A percentile compares a stretch with the other conserved stretches of the same genome.
Conservation (phyloP, 345 rosid genomes). For the Geranium rotundifolium region DNA sequence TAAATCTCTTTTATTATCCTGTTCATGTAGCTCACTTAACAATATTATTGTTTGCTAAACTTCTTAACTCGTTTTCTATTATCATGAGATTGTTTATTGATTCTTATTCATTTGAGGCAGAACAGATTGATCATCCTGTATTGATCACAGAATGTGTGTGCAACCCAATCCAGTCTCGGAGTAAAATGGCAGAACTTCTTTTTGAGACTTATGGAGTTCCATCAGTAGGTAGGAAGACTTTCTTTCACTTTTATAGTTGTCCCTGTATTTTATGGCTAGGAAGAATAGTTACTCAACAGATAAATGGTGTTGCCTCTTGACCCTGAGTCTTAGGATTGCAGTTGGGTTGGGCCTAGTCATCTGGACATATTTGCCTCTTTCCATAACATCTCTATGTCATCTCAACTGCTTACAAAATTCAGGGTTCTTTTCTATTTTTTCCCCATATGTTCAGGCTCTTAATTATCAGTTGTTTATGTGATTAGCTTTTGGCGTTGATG, state of each 20-base stretch:
- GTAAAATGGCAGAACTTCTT: constrained; percentile 97
- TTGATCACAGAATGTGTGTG: constrained; percentile 86
- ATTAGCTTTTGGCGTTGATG: constrained; percentile 89
- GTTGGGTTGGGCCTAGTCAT: not conserved
- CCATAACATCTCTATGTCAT: too few species aligned
- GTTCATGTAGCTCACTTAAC: not conserved
- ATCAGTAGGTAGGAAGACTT: constrained; percentile 54
- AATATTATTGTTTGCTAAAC: not conserved
- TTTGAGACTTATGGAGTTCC: constrained; percentile 97
- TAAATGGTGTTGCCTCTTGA: constrained; percentile 6
- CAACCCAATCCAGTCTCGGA: constrained; percentile 86
- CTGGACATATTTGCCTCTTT: not conserved
- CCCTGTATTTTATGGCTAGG: not conserved
- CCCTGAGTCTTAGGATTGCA: not conserved
- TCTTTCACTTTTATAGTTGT: not conserved
- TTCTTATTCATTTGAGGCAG: constrained; percentile 37
- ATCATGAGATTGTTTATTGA: constrained; percentile 17
- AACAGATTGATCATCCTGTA: constrained; percentile 90
- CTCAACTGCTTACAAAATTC: not conserved
- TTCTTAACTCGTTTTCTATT: constrained; percentile 6
- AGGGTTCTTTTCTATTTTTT: not conserved
- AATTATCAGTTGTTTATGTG: constrained; percentile 7
- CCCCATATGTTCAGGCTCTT: not conserved
- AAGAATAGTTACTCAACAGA: constrained; percentile 1
- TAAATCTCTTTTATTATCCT: too few species aligned